Evolutionary conservation across 1,284 basidiomycete species (phyloP).

Genomic region (Pisolithus thermaeus): DNA sequence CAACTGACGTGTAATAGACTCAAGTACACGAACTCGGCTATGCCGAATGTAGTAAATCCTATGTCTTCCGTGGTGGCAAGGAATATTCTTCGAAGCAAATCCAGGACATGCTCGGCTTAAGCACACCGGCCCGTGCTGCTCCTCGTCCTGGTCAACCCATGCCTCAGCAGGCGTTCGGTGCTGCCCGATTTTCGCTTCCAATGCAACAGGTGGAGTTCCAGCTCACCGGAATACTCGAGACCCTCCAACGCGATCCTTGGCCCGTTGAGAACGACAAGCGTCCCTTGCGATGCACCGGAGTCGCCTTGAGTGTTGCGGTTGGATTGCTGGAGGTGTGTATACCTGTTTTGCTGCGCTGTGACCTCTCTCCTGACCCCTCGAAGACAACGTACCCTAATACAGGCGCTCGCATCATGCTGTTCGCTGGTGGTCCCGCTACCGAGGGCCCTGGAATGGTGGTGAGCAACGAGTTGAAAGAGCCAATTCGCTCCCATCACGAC

Average conservation of each 20-base stretch:
- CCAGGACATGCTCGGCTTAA: conserved; percentile 96
- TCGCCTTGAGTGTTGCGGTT: conserved; percentile 90
- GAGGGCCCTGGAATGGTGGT: neutral
- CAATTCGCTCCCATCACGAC: too few species aligned
- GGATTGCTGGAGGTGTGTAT: conserved; percentile 80
- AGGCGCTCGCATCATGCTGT: too few species aligned
- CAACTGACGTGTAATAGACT: conserved; percentile 46
- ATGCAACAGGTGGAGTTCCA: too few species aligned
- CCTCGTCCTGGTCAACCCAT: conserved; percentile 83
- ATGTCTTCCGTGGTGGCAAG: conserved; percentile 98
- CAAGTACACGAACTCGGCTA: conserved; percentile 99
- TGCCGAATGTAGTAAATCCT: conserved; percentile 94
- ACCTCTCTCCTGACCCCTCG: neutral
- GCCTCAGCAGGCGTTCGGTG: conserved; percentile 65
- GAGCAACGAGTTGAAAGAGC: too few species aligned
- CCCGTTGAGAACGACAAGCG: conserved; percentile 95
- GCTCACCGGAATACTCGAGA: conserved; percentile 9
- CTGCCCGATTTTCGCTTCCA: too few species aligned
- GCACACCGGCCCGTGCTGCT: conserved; percentile 65
- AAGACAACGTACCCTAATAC: too few species aligned
- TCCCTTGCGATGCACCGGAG: conserved; percentile 90
- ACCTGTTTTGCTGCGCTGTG: neutral
- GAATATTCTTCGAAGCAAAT: conserved; percentile 97
- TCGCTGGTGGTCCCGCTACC: too few species aligned
- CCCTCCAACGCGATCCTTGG: conserved; percentile 92